Conservation (phyloP, 768 basidiomycete species). For the Pleurotus tuber-regium region DNA sequence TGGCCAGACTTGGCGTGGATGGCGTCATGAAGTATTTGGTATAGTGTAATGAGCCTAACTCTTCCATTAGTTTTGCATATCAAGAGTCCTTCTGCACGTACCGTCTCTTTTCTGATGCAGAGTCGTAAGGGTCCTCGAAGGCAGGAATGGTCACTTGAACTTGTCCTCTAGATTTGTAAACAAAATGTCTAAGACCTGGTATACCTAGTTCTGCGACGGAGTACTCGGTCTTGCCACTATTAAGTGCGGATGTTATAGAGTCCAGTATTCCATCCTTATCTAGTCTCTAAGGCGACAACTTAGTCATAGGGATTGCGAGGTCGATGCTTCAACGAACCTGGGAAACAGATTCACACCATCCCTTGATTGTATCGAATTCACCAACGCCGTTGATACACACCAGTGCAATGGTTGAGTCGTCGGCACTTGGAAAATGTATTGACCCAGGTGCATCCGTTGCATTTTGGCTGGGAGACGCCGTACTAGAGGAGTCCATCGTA, state of each 20-base stretch:
- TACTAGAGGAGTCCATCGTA: conserved; percentile 9
- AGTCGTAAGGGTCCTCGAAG: conserved; percentile 87
- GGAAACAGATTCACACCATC: conserved; percentile 69
- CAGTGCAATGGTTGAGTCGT: conserved; percentile 53
- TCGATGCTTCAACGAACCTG: conserved; percentile 38
- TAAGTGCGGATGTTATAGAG: conserved; percentile 46
- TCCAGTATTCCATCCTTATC: conserved; percentile 55
- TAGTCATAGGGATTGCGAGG: conserved; percentile 5
- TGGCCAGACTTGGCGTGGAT: conserved; percentile 91
- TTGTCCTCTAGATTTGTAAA: conserved; percentile 87
- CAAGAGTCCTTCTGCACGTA: too few relatives aligned
- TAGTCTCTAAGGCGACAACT: conserved; percentile 50
- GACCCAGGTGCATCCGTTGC: conserved; percentile 11
- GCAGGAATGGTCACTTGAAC: conserved; percentile 86
- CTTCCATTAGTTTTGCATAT: too few relatives aligned
- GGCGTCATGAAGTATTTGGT: conserved; percentile 84
- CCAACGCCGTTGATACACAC: conserved; percentile 80
- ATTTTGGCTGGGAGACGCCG: conserved; percentile 10
- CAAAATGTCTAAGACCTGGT: conserved; percentile 89
- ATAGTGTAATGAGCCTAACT: conserved; percentile 75
- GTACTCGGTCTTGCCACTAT: conserved; percentile 56
- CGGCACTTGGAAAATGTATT: conserved; percentile 1
- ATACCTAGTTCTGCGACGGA: conserved; percentile 75
- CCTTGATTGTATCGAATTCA: conserved; percentile 81
- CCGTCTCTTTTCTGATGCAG: conserved; percentile 58